Base-by-base conservation (phyloP, 164 flowering plant genomes). In the Sedum album region DNA sequence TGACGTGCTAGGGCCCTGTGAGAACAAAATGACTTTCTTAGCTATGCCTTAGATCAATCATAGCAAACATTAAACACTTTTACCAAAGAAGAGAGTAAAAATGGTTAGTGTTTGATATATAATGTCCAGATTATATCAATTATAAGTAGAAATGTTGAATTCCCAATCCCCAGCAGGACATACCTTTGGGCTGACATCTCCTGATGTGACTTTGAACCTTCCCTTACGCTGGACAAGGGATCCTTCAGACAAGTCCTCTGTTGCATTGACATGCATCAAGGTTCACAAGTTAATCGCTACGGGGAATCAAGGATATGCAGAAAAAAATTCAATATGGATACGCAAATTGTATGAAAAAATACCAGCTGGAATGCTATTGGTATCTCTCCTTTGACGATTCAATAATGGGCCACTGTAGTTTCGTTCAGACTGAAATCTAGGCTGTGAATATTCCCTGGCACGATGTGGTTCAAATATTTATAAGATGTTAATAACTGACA, bases 121-220 rank as follows among this genome's bases (percentile, higher is more conserved):
- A 14, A 44, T 44, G 18, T 0, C 48, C 15, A 39, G 13, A 10
- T 39, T 39, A 39, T 39, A 55, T 55, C 25, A 13, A 55, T 55
- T 25, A 55, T 55, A 55, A 23, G n/a, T n/a, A n/a, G n/a, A n/a
- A n/a, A n/a, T n/a, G n/a, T n/a, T n/a, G n/a, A n/a, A n/a, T n/a
- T n/a, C n/a, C n/a, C n/a, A 63, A 38, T 18, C 0, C 8, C 6
- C 31, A 57, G n/a, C 44, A 23, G 46, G 0, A 26, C 48, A 63
- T 85, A 89, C 97, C 94, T 84, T 82, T 35, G 86, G 83, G 80
- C 82, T 81, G 31, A 77, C 79, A 68, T 85, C 97, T 55, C 84
- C 87, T 60, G 93, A 86, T 68, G 90, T 91, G 55, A 93, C 88
- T 76, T 93, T 85, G 78, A 93, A 93, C 11, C 98, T 94, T 30